Conservation (phyloP, 192 early-diverging fungal genomes). For the Linnemannia zychae region DNA sequence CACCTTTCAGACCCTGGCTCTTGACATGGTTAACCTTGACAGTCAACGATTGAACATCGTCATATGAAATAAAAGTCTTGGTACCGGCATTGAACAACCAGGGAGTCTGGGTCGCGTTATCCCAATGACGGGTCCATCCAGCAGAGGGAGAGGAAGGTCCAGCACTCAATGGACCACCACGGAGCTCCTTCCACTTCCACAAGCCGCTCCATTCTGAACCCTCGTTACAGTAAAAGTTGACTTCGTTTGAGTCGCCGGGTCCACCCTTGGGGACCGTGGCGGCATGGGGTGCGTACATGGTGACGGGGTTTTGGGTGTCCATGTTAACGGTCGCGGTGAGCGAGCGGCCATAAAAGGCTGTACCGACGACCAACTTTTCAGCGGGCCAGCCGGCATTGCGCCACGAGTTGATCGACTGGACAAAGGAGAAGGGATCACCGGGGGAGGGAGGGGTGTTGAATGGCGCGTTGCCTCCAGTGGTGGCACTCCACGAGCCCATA, state of each 20-base stretch:
- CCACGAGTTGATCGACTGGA: constrained; percentile 67
- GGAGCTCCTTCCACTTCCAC: constrained; percentile 78
- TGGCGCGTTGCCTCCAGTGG: constrained; percentile 62
- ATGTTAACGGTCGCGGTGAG: constrained; percentile 37
- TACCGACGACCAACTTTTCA: constrained; percentile 68
- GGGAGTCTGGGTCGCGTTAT: constrained; percentile 73
- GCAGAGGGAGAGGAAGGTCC: constrained; percentile 37
- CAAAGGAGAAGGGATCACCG: constrained; percentile 57
- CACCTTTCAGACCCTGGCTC: constrained; percentile 66
- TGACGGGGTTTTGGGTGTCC: constrained; percentile 32
- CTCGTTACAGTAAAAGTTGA: constrained; percentile 64
- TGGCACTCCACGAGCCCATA: constrained; percentile 39
- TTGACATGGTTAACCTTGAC: constrained; percentile 71
- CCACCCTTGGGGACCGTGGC: constrained; percentile 64
- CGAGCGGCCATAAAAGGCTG: constrained; percentile 72
- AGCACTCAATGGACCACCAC: constrained; percentile 48
- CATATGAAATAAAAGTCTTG: constrained; percentile 79
- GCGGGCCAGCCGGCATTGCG: constrained; percentile 66
- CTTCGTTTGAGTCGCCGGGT: constrained; percentile 62
- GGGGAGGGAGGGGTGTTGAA: constrained; percentile 43
- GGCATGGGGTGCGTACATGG: constrained; percentile 30
- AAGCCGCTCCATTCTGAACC: constrained; percentile 61
- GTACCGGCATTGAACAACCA: constrained; percentile 75
- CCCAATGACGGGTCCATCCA: constrained; percentile 76
- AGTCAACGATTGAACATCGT: constrained; percentile 74